Evolutionary conservation across 1,139 yeast genomes (phyloP).

Genomic region (Meyerozyma carpophila): DNA sequence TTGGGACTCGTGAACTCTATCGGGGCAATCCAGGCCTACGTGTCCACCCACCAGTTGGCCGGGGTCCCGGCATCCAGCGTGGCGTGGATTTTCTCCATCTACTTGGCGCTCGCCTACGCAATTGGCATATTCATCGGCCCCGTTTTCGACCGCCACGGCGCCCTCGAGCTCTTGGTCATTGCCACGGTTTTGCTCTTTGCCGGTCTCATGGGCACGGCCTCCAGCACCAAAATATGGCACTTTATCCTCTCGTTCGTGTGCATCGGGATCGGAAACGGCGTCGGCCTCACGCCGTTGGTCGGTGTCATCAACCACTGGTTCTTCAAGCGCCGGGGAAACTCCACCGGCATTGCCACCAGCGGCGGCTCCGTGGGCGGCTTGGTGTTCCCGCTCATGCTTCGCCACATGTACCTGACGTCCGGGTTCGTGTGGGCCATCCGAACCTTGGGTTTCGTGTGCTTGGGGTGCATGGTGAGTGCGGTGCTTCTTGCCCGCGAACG

Average conservation of each 20-base stretch:
- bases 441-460: conserved; percentile 45
- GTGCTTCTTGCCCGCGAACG: conserved; percentile 46
- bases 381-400: conserved; percentile 53
- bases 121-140: conserved; percentile 23
- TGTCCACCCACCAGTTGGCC: conserved; percentile 45
- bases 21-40: conserved; percentile 59
- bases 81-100: conserved; percentile 10
- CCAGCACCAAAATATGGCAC: conserved; percentile 44
- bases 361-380: conserved; percentile 67
- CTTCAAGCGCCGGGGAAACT: conserved; percentile 45
- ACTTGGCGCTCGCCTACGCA: conserved; percentile 10
- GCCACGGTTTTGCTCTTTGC: conserved; percentile 41
- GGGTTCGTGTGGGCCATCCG: conserved; percentile 64
- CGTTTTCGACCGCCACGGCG: conserved; percentile 45
- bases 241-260: conserved; percentile 49
- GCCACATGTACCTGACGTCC: conserved; percentile 44
- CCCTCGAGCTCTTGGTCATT: conserved; percentile 33
- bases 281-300: conserved; percentile 51
- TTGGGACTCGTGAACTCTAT: conserved; percentile 58
- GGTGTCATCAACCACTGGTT: conserved; percentile 62
- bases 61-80: conserved; percentile 37
- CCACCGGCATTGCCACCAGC: conserved; percentile 52
- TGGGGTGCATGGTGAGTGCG: conserved; percentile 34
- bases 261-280: conserved; percentile 52
- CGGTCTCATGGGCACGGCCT: conserved; percentile 50